Percentiles rank a stretch among this genome's conserved stretches.
Evolutionary conservation across 768 basidiomycete species (phyloP).

Genomic region (Leccinum fibrillosum): DNA sequence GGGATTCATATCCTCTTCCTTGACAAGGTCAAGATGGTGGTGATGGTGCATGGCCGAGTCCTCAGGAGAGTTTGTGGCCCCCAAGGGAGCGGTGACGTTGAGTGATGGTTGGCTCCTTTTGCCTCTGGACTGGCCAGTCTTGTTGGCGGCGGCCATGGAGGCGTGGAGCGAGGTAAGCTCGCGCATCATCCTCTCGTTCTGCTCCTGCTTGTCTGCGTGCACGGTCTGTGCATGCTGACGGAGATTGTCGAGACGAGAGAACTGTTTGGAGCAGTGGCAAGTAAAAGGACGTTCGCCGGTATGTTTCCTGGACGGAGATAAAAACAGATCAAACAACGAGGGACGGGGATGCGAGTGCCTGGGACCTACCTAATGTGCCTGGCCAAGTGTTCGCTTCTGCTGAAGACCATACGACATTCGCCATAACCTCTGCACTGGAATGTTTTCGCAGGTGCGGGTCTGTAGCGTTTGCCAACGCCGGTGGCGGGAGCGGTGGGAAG

Average conservation of each 20-base stretch:
- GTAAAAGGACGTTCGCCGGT: constrained; percentile 96
- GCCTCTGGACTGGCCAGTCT: constrained; percentile 35
- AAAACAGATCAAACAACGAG: constrained; percentile 21
- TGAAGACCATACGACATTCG: constrained; percentile 96
- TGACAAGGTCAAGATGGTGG: constrained; percentile 31
- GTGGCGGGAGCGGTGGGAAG: constrained; percentile 14
- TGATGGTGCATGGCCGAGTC: constrained; percentile 14
- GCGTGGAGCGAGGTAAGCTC: constrained; percentile 83
- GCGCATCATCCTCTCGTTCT: constrained; percentile 90
- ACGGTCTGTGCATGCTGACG: constrained; percentile 97
- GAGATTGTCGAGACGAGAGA: constrained; percentile 94
- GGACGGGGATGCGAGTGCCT: constrained; percentile 16
- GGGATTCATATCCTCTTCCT: constrained; percentile 40
- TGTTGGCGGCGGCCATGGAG: constrained; percentile 61
- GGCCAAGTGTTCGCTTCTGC: constrained; percentile 91
- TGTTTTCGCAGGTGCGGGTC: constrained; percentile 86
- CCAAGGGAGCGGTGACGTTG: neutral
- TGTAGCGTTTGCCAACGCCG: constrained; percentile 59
- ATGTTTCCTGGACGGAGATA: constrained; percentile 71
- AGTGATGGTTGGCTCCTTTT: constrained; percentile 35
- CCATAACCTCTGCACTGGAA: constrained; percentile 95
- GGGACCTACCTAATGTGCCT: constrained; percentile 84
- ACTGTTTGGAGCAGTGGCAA: constrained; percentile 94
- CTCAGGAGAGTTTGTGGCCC: constrained; percentile 13
- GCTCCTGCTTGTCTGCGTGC: constrained; percentile 88